Evolutionary conservation across 345 rosid species (phyloP).

Genomic region (Eucalyptus lansdowneana): DNA sequence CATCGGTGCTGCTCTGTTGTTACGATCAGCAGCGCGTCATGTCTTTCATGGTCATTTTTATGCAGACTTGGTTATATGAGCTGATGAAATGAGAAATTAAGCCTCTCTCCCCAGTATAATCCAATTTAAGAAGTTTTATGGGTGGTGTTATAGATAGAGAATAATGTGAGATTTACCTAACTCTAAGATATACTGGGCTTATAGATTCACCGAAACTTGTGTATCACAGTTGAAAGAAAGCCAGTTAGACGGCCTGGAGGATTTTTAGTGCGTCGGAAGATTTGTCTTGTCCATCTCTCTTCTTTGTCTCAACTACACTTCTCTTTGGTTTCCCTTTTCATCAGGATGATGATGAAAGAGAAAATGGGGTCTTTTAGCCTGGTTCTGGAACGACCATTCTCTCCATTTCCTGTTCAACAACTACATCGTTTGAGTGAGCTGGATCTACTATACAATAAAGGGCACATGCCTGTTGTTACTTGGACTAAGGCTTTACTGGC

Average conservation of each 20-base stretch:
- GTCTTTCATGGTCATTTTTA: background rate
- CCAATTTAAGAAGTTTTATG: background rate
- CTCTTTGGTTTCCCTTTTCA: constrained; percentile 26
- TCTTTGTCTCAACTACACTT: background rate
- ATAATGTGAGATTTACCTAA: background rate
- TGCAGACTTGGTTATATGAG: background rate
- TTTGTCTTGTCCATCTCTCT: background rate
- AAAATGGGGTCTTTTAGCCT: constrained; percentile 49
- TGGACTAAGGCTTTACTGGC: constrained; percentile 51
- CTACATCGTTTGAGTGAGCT: constrained; percentile 32
- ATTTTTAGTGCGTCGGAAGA: background rate
- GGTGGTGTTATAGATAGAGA: background rate
- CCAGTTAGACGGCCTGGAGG: background rate
- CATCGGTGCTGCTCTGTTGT: background rate
- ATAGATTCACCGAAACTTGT: background rate
- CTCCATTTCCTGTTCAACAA: constrained; percentile 70
- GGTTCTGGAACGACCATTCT: constrained; percentile 76
- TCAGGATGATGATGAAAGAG: constrained; percentile 63
- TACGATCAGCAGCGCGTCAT: background rate
- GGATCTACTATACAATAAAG: constrained; percentile 63
- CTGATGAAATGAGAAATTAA: background rate
- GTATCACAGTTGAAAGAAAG: background rate
- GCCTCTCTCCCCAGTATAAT: background rate
- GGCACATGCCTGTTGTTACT: constrained; percentile 57
- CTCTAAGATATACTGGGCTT: background rate